These are phyloP conservation scores for Xerocomellus amylosporus DNA, from an alignment of 768 basidiomycete species.

Conservation along the genomic window DNA sequence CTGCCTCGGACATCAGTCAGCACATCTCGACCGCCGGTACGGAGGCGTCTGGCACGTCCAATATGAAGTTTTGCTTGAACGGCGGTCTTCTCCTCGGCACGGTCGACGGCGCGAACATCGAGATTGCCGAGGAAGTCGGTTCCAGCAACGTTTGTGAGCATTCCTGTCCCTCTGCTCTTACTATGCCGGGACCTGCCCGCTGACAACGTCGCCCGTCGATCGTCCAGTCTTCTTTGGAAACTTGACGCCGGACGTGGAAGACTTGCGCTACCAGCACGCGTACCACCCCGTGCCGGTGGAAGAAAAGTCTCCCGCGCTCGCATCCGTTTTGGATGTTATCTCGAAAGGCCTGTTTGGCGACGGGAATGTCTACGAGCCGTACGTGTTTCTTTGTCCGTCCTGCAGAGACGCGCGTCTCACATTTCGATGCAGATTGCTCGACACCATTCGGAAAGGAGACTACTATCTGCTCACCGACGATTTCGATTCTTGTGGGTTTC, in stretches of 20 bases:
- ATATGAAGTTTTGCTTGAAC: conserved; percentile 90
- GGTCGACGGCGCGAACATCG: conserved; percentile 94
- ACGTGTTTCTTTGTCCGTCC: conserved; percentile 27
- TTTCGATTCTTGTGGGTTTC: conserved; percentile 80
- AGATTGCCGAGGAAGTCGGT: conserved; percentile 95
- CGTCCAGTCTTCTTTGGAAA: conserved; percentile 85
- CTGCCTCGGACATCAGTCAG: conserved; percentile 92
- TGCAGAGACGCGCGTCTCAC: conserved; percentile 9
- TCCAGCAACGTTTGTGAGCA: conserved; percentile 79
- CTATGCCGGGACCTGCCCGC: too few species aligned
- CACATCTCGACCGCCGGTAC: conserved; percentile 98
- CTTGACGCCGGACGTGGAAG: conserved; percentile 83
- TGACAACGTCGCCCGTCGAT: neutral
- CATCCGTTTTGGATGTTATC: conserved; percentile 73
- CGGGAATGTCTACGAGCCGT: conserved; percentile 81
- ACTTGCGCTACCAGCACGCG: conserved; percentile 79
- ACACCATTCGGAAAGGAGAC: conserved; percentile 74
- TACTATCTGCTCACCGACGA: conserved; percentile 87
- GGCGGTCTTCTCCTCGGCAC: conserved; percentile 88
- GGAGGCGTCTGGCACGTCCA: conserved; percentile 79
- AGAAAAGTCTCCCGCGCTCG: conserved; percentile 79
- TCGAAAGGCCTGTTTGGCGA: conserved; percentile 81
- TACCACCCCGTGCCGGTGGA: conserved; percentile 82
- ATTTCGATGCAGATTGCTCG: conserved; percentile 51
- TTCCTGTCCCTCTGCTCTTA: neutral